Conservation (phyloP, 1,284 basidiomycete genomes). For the Tilletia indica region DNA sequence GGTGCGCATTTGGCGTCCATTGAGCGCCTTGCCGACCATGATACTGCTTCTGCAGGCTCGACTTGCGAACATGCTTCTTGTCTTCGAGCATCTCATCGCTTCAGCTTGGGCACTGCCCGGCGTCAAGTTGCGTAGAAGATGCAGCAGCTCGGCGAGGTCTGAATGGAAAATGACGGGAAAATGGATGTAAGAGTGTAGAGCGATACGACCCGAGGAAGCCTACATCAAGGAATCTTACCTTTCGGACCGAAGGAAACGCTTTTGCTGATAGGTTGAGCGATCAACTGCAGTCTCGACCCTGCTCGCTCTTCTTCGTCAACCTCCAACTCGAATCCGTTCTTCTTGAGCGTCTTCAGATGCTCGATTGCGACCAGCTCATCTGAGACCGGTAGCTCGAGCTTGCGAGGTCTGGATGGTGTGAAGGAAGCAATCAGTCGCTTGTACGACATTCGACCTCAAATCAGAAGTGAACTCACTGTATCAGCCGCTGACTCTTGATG, state of each 20-base stretch:
- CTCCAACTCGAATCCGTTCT: slow-evolving; percentile 81
- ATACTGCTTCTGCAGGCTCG: slow-evolving; percentile 92
- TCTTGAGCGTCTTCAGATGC: slow-evolving; percentile 73
- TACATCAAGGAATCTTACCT: slow-evolving; percentile 58
- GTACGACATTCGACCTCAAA: background rate
- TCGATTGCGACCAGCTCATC: slow-evolving; percentile 87
- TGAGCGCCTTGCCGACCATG: slow-evolving; percentile 88
- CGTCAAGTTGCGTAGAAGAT: slow-evolving; percentile 75
- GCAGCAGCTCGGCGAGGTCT: slow-evolving; percentile 95
- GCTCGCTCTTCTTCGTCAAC: slow-evolving; percentile 61
- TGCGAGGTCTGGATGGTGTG: slow-evolving; percentile 65
- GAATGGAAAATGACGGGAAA: slow-evolving; percentile 16
- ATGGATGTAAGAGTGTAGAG: slow-evolving; percentile 16
- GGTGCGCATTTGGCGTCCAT: slow-evolving; percentile 70
- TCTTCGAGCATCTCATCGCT: slow-evolving; percentile 80
- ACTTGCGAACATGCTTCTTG: slow-evolving; percentile 93
- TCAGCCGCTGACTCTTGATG: slow-evolving; percentile 80
- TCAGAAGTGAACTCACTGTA: slow-evolving; percentile 65
- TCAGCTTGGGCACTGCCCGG: slow-evolving; percentile 64
- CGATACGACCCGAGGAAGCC: background rate
- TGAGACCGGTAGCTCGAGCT: slow-evolving; percentile 79
- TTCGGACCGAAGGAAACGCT: slow-evolving; percentile 75
- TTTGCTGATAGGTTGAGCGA: slow-evolving; percentile 87
- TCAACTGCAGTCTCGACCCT: slow-evolving; percentile 66
- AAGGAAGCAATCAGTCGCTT: background rate